phyloP scores from a whole-genome alignment of 1,139 yeast genomes.

The Pichia sp. region DNA sequence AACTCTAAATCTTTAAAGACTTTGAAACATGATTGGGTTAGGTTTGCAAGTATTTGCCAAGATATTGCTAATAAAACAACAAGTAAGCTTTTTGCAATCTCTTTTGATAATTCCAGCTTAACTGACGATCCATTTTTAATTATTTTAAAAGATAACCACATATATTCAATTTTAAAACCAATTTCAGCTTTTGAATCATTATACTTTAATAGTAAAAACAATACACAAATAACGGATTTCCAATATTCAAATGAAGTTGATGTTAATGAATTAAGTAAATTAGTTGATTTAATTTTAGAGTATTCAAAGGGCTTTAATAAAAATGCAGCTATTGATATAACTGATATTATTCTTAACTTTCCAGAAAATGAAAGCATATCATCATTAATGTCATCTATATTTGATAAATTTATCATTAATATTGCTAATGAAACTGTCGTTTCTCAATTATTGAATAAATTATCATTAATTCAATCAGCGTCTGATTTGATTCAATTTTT shows the following conservation, averaged over 20 bases:
- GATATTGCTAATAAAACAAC: slow-evolving; percentile 56
- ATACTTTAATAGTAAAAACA: slow-evolving; percentile 16
- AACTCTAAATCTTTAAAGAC: neutral
- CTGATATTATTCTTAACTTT: neutral
- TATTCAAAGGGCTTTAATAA: slow-evolving; percentile 12
- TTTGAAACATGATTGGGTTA: slow-evolving; percentile 45
- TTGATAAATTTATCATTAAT: slow-evolving; percentile 29
- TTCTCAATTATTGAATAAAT: slow-evolving; percentile 21
- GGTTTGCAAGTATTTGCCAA: slow-evolving; percentile 57
- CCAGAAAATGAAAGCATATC: neutral
- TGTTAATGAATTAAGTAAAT: slow-evolving; percentile 8
- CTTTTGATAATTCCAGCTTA: slow-evolving; percentile 27
- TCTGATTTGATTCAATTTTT: slow-evolving; percentile 26
- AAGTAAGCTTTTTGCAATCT: slow-evolving; percentile 40
- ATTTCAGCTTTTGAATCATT: slow-evolving; percentile 28
- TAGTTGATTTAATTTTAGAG: slow-evolving; percentile 11
- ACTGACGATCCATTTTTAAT: slow-evolving; percentile 25
- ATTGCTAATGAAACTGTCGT: slow-evolving; percentile 24
- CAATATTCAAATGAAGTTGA: slow-evolving; percentile 7
- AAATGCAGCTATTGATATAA: neutral
- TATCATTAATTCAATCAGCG: slow-evolving; percentile 25
- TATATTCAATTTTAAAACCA: slow-evolving; percentile 27
- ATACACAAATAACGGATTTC: neutral
- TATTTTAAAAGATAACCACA: slow-evolving; percentile 23
- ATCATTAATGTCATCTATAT: slow-evolving; percentile 30